Base-by-base conservation (phyloP, 495 filamentous ascomycete genomes). In the Aspergillus biplanus region DNA sequence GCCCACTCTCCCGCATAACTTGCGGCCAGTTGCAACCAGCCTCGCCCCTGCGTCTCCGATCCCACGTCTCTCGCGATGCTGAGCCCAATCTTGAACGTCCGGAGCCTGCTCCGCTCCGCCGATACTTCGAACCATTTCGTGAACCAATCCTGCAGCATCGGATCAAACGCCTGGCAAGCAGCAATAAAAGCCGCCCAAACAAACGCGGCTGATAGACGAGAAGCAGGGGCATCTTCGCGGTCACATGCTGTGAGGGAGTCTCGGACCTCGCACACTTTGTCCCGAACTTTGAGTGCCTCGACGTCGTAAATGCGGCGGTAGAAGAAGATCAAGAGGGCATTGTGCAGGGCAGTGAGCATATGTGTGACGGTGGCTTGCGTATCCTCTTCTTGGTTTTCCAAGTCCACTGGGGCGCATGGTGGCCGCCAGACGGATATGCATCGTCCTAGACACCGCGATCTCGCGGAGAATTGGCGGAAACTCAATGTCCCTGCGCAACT, bases 281-380 rank as follows among this genome's bases (percentile, higher is more conserved):
- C 59, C 44, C 72, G 72, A 11, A 72, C 46, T 18, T 69, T 68
- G 0, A 62, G 63, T 6, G 68, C 54, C 32, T 72, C 62, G 34
- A 72, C 48, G n/a, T 72, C 65, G 52, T 74, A 67, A 1, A 74
- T 65, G 13, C 72, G 66, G 9, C 72, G 68, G 55, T 74, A 74
- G 46, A 74, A 74, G 55, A 71, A 74, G 18, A 74, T 71, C 3
- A 64, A 59, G 15, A 74, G 50, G 1, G 70, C 69, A 15, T 70
- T 64, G 0, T 67, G 70, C 66, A 74, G 65, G 11, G 70, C 66
- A 9, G 63, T 53, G 5, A 72, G 55, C 68, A 72, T 70, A 32
- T 61, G 59, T 35, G 7, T 63, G 64, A 9, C 61, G 57, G 46
- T 48, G 50, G 58, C 69, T 67, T 7, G 61, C 33, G 33, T n/a